Percentiles rank a stretch among this genome's conserved stretches.
Evolutionary conservation across 768 basidiomycete species (phyloP).

Genomic region (Boletus tomentosulus): DNA sequence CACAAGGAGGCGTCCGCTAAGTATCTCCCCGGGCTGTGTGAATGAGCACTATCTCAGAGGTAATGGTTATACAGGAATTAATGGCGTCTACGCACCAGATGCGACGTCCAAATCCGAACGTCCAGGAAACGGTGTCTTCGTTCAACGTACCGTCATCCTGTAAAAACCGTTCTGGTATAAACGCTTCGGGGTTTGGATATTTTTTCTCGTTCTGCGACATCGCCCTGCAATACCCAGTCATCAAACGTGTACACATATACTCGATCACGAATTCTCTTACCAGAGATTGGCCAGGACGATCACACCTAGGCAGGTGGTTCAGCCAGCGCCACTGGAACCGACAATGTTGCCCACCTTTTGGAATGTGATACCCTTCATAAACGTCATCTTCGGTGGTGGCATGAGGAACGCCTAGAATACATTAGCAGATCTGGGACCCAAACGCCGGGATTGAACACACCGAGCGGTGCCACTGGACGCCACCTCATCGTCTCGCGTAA

Average conservation of each 20-base stretch:
- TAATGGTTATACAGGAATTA: neutral
- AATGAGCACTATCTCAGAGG: neutral
- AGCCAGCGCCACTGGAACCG: neutral
- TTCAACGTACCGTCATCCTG: conserved; percentile 12
- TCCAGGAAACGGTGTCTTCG: conserved; percentile 8
- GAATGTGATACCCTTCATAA: conserved; percentile 36
- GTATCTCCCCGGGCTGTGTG: conserved; percentile 17
- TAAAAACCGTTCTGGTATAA: conserved; percentile 39
- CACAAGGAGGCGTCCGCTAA: conserved; percentile 21
- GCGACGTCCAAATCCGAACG: conserved; percentile 22
- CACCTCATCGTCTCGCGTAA: conserved; percentile 32
- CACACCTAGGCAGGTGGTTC: conserved; percentile 4
- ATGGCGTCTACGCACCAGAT: conserved; percentile 11
- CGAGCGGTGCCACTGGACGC: conserved; percentile 23
- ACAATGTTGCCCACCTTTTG: conserved; percentile 9
- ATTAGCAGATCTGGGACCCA: neutral
- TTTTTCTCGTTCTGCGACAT: conserved; percentile 37
- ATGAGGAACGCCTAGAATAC: conserved; percentile 38
- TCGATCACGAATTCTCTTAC: neutral
- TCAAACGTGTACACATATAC: neutral
- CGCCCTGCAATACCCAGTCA: conserved; percentile 26
- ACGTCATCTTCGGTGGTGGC: conserved; percentile 33
- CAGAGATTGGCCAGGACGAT: conserved; percentile 11
- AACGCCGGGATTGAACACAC: conserved; percentile 5
- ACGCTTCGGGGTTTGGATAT: conserved; percentile 32